Base-by-base conservation (phyloP, 1,284 basidiomycete genomes). In the Cutaneotrichosporon cavernicola region DNA sequence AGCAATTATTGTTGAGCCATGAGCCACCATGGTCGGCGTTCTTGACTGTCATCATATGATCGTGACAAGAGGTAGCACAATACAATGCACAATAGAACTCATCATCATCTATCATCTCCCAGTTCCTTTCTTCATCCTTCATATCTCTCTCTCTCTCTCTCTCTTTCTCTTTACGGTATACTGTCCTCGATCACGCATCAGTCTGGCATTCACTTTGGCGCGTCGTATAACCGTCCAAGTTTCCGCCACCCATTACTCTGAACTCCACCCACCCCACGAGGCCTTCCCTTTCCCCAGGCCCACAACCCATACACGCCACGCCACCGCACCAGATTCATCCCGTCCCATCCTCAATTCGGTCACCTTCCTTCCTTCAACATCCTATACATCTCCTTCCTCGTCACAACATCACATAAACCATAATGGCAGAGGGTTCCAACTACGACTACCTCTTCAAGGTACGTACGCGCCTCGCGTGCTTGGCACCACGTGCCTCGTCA, bases 371-470 rank as follows among this genome's bases (percentile, higher is more conserved):
- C 30, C 52, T 36, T 31, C 43, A 55, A 63, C 56, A 14, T 36
- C 30, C 47, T 18, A 51, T 16, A 9, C 46, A 31, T 50, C 49
- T 13, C 22, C 56, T 22, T 56, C 43, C 43, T 43, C 14, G 5
- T n/a, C 43, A 46, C 43, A 18, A 32, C 56, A 49, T n/a, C 32
- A 32, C 40, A 11, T 43, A 6, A 36, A 16, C 30, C 57, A 61
- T 66, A 55, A 94, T 94, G 91, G 81, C 90, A 69, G 92, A 93
- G 84, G 88, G 87, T 74, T 91, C 88, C 84, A 92, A 92, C 86
- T 95, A 91, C 82, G 92, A 96, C 81, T 96, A 90, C 84, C 88
- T 96, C 74, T 96, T 96, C 89, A 96, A 97, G 87, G 92, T 92
- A 26, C 34, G 83, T 80, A 11, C 13, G 31, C 13, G 40, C 21